A percentile compares a stretch with the other conserved stretches of the same genome.
Evolutionary conservation across 2,329 filamentous ascomycete species (phyloP).

Genomic region (Talaromyces verruculosus): DNA sequence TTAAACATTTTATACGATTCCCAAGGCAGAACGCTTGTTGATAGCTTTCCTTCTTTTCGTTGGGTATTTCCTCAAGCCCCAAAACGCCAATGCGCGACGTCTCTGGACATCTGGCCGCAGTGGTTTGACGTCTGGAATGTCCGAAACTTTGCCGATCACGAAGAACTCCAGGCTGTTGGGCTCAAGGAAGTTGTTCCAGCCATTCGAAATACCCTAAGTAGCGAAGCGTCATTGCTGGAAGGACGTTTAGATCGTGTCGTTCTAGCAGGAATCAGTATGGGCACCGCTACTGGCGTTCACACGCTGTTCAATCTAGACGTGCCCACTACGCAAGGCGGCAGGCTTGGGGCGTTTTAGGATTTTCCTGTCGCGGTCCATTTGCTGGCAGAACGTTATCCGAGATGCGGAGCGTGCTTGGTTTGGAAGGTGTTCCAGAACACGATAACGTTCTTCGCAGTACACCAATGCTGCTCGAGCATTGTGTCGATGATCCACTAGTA

Average conservation of each 20-base stretch:
- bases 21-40: background rate
- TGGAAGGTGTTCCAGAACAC: background rate
- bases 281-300: slow-evolving; percentile 5
- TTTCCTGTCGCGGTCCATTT: slow-evolving; percentile 12
- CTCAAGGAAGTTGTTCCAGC: slow-evolving; percentile 11
- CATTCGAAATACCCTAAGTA: background rate
- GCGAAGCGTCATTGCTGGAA: background rate
- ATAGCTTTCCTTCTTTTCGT: slow-evolving; percentile 8
- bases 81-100: slow-evolving; percentile 5
- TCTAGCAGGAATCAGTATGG: slow-evolving; percentile 15
- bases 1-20: slow-evolving; percentile 5
- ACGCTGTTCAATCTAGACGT: slow-evolving; percentile 8
- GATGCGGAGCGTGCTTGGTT: background rate
- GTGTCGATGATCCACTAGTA: slow-evolving; percentile 13
- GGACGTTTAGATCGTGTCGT: slow-evolving; percentile 6
- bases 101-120: slow-evolving; percentile 4
- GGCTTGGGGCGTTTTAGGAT: slow-evolving; percentile 11
- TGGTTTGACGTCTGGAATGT: slow-evolving; percentile 18
- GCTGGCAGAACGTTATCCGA: slow-evolving; percentile 7
- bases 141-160: slow-evolving; percentile 12
- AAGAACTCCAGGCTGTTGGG: slow-evolving; percentile 9
- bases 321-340: background rate
- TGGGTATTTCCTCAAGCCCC: slow-evolving; percentile 16
- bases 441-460: slow-evolving; percentile 5
- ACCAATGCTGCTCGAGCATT: slow-evolving; percentile 15